Evolutionary conservation across 768 basidiomycete genomes (phyloP).

Genomic region (Roridomyces roridus): DNA sequence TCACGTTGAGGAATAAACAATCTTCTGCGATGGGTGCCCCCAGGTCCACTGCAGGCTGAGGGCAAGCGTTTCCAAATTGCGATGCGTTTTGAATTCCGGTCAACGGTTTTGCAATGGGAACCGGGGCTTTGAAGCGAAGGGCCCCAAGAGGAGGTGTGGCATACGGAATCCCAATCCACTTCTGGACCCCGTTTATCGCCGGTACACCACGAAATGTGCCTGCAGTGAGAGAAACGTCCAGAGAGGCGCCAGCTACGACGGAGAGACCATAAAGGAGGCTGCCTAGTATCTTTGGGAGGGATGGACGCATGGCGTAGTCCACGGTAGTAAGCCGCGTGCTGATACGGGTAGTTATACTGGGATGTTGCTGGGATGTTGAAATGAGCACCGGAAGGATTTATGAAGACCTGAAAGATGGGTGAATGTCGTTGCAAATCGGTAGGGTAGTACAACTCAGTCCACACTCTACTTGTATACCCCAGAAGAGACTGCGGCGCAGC

Average conservation of each 20-base stretch:
- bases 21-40: background rate
- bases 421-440: too few species aligned
- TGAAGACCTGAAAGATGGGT: too few species aligned
- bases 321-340: too few species aligned
- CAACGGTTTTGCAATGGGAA: background rate
- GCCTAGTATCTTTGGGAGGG: background rate
- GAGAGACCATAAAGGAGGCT: too few species aligned
- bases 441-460: too few species aligned
- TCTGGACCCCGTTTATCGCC: constrained; percentile 52
- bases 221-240: constrained; percentile 32
- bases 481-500: too few species aligned
- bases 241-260: background rate
- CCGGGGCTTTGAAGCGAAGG: background rate
- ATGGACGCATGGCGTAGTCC: too few species aligned
- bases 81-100: background rate
- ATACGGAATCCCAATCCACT: constrained; percentile 67
- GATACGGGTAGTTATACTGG: too few species aligned
- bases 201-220: constrained; percentile 54
- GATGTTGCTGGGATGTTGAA: too few species aligned
- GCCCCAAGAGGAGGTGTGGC: constrained; percentile 59
- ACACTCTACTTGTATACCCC: too few species aligned
- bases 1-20: background rate
- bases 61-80: background rate
- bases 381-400: too few species aligned
- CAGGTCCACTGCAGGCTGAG: background rate